Evolutionary conservation across 2,329 filamentous ascomycete genomes (phyloP), one percentile per base, ranked within the genome.

Genomic region (Zasmidium cellare): DNA sequence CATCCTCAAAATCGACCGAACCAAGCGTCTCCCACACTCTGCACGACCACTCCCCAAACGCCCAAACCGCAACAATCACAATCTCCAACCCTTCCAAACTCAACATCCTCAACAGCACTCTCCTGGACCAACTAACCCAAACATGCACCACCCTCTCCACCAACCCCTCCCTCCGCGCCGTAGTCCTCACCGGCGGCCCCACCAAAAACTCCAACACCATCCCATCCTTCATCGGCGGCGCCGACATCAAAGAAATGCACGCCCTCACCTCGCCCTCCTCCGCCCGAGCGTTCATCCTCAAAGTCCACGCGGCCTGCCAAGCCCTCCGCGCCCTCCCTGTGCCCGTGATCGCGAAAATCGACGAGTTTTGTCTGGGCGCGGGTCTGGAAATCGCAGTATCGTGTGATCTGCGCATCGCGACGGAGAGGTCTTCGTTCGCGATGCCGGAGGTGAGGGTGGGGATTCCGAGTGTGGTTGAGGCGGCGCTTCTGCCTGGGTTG

Each of bases 381-480:
- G 74, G 75, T 1, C 59, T 76, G 23, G 71, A 74, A 51, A 62
- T 76, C 25, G 65, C 66, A 14, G 72, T 71, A 2, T 65, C 71
- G 9, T 75, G 75, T 50, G 75, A 76, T 60, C 57, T 76, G 41
- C 65, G 74, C 18, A 65, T 76, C 25, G 74, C 72, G 1, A 73
- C 69, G 11, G 52, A 56, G 45, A 57, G 59, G 19, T 71, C 70
- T 9, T 60, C 66, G 2, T 74, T 77, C 59, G 74, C 69, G 1
- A 77, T 77, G 75, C 74, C 75, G 1, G 74, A 76, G 61, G 73
- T 76, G 12, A 64, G 60, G 28, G 65, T 76, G 14, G 75, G 74
- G 0, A 71, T 76, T 3, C 74, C 75, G 2, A 72, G 70, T 31
- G 74, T 76, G 1, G 72, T 77, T 19, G 72, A 76, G 64, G 72